Evolutionary conservation across 164 flowering plant species (phyloP), one percentile per base, ranked within the genome.

Genomic region (Chloranthus sessilifolius): DNA sequence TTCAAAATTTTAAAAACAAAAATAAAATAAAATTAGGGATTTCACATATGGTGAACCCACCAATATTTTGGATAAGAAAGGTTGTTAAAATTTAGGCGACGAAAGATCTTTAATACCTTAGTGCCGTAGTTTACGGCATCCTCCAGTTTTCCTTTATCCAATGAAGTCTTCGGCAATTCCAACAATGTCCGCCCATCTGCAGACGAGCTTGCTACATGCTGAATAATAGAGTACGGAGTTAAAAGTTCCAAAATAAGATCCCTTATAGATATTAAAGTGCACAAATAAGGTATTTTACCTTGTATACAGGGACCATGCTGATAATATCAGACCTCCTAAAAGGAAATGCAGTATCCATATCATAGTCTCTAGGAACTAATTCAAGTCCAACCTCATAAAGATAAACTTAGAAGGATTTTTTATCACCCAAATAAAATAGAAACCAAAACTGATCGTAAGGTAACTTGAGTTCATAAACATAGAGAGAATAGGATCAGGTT

Each of bases 161-260:
- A 66, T 14, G 98, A 78, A 50, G 89, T 83, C 62, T 87, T 91
- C 28, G 98, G 88, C 53, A 95, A 91, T 62, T 88, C 98, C 61
- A 91, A 61, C 31, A 91, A 65, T 8, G 92, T 81, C 28, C 96
- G 85, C 26, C 98, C 98, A 76, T 91, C 98, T 2, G 98, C 98
- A 51, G 98, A 85, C 39, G 98, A 91, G 64, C 98, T 88, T 46
- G 95, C 92, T 55, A 80, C 92, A 70, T 91, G 98, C 98, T 91
- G 83, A 27, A 57, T 33, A 24, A 51, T 44, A 39, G 11, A 49
- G 30, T 8, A 17, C 22, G 43, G 3, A 15, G 43, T 43, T 45
- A 55, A 58, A 46, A 19, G 29, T 41, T 56, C 46, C 29, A n/a
- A 28, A 9, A 25, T 5, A 10, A 52, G 39, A 21, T 33, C 24